phyloP scores from a whole-genome alignment of 768 basidiomycete species.

The Tulasnella sp. region DNA sequence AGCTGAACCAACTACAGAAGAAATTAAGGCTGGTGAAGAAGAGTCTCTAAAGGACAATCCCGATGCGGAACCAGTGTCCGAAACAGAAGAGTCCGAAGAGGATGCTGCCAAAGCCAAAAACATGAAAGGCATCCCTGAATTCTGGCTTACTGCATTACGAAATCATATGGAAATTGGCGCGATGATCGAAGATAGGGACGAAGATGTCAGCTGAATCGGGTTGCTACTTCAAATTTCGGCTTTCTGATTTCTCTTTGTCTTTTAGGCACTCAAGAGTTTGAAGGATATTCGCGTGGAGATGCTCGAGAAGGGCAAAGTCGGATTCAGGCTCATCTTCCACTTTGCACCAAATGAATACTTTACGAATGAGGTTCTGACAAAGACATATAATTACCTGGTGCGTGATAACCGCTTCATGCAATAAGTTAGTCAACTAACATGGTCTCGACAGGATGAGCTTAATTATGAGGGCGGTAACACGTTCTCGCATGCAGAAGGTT shows the following conservation, averaged over 20 bases:
- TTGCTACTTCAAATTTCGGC: neutral
- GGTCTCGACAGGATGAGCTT: constrained; percentile 47
- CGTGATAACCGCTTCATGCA: constrained; percentile 25
- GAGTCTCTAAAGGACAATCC: constrained; percentile 59
- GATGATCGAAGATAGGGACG: constrained; percentile 88
- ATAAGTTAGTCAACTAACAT: neutral
- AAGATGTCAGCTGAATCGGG: constrained; percentile 24
- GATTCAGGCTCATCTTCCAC: constrained; percentile 79
- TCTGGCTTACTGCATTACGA: constrained; percentile 94
- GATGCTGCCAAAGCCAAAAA: constrained; percentile 22
- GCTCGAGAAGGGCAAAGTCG: constrained; percentile 39
- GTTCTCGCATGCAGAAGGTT: constrained; percentile 87
- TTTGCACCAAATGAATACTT: constrained; percentile 83
- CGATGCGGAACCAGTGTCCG: constrained; percentile 21
- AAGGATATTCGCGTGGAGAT: constrained; percentile 71
- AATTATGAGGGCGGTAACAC: constrained; percentile 96
- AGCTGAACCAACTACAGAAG: constrained; percentile 58
- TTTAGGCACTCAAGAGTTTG: constrained; percentile 67
- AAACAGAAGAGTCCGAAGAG: constrained; percentile 23
- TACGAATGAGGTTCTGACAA: constrained; percentile 66
- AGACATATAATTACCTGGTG: constrained; percentile 78
- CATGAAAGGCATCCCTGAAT: constrained; percentile 64
- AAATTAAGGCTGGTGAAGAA: constrained; percentile 68
- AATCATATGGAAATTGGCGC: constrained; percentile 81
- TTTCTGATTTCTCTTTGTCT: neutral